Conservation (phyloP, 78 protist species). For the Kipferlia bialata region DNA sequence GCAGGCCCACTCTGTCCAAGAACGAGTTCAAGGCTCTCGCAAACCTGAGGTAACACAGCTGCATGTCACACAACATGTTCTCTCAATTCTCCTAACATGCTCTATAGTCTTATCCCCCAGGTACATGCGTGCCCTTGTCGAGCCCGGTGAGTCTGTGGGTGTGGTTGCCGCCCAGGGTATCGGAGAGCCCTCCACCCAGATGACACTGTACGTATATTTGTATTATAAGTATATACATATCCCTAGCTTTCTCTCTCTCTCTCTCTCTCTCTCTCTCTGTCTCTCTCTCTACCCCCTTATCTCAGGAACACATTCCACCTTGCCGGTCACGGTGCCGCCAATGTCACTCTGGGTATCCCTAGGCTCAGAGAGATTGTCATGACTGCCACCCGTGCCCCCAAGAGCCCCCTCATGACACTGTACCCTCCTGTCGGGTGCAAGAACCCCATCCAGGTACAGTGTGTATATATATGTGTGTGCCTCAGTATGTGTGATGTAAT, state of each 20-base stretch:
- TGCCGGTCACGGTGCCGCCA: constrained; percentile 92
- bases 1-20: constrained; percentile 2
- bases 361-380: constrained; percentile 75
- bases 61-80: too few species aligned
- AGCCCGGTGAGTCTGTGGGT: constrained; percentile 84
- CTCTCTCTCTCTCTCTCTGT: constrained; percentile 87
- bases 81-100: too few species aligned
- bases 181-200: constrained; percentile 96
- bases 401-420: constrained; percentile 42
- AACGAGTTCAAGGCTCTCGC: constrained; percentile 40
- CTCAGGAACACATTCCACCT: constrained; percentile 88
- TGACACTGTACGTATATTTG: constrained; percentile 93
- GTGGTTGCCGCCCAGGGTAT: constrained; percentile 82
- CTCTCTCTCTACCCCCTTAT: background rate
- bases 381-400: constrained; percentile 48
- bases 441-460: too few species aligned
- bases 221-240: too few species aligned
- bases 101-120: too few species aligned
- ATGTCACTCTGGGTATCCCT: constrained; percentile 89
- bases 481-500: too few species aligned
- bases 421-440: too few species aligned
- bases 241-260: too few species aligned
- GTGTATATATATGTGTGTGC: too few species aligned
- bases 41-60: constrained; percentile 54
- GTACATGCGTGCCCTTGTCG: constrained; percentile 32